Percentiles rank a stretch among this genome's conserved stretches.
Evolutionary conservation across 805 yeast genomes (phyloP).

Genomic region (Helenozyma baotianmanensis): DNA sequence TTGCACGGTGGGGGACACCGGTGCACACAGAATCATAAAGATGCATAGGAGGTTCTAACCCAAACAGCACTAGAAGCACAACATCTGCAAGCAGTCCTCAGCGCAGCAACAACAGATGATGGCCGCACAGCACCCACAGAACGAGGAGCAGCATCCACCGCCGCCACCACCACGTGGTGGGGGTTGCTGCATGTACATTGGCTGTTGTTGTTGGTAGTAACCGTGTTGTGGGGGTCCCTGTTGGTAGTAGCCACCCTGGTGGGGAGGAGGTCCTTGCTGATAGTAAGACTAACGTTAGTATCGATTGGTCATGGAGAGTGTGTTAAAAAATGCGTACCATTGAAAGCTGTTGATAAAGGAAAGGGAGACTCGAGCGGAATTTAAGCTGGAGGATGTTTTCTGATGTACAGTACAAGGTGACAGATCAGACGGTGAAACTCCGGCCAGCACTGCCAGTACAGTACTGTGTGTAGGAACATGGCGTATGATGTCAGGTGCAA

Average conservation of each 20-base stretch:
- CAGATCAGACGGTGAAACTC: no score
- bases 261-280: constrained; percentile 19
- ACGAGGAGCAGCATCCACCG: constrained; percentile 23
- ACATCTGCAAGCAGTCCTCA: constrained; percentile 17
- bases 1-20: no score
- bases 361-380: no score
- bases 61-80: no score
- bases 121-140: constrained; percentile 19
- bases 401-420: no score
- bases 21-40: no score
- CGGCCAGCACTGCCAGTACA: no score
- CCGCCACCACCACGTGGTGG: constrained; percentile 12
- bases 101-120: constrained; percentile 20
- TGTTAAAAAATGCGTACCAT: background rate
- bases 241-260: constrained; percentile 19
- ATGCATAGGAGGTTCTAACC: no score
- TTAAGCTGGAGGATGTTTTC: no score
- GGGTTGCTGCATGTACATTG: constrained; percentile 29
- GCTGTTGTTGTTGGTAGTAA: constrained; percentile 31
- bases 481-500: no score
- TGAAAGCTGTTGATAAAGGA: background rate
- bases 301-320: no score
- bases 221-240: constrained; percentile 25
- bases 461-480: no score
- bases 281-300: constrained; percentile 7